Percentiles rank a stretch among this genome's conserved stretches.
These are phyloP conservation scores for Brassica incana DNA, from an alignment of 345 rosid species.

Conservation along the genomic window DNA sequence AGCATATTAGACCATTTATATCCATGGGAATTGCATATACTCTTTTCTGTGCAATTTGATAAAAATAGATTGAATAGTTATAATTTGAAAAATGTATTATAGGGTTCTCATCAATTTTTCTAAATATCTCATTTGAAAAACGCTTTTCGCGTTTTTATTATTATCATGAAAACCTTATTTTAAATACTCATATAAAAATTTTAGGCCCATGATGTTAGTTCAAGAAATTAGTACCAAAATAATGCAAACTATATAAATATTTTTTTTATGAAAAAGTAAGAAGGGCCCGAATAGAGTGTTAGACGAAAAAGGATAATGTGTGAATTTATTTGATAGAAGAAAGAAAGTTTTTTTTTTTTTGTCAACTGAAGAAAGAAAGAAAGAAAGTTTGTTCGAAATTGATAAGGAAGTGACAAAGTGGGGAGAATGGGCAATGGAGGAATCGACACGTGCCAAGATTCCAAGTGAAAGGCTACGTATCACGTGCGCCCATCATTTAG, in stretches of 20 bases:
- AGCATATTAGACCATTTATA: too few species aligned
- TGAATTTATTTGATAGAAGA: constrained; percentile 13
- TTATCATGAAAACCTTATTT: not conserved
- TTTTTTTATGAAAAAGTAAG: not conserved
- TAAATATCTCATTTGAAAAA: not conserved
- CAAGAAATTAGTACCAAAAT: not conserved
- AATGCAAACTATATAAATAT: not conserved
- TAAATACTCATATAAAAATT: not conserved
- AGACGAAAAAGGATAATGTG: constrained; percentile 22
- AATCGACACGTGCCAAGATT: constrained; percentile 38
- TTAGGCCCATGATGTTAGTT: not conserved
- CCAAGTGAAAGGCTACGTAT: constrained; percentile 1
- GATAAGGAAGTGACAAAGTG: constrained; percentile 28
- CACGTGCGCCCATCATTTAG: constrained; percentile 40
- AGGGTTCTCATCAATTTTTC: not conserved
- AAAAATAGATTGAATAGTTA: too few species aligned
- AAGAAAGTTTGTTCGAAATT: constrained; percentile 13
- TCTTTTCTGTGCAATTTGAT: too few species aligned
- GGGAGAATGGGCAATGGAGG: constrained; percentile 38
- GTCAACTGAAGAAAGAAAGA: too few species aligned
- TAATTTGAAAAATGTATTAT: not conserved
- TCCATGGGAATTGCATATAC: too few species aligned
- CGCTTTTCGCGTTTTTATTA: not conserved
- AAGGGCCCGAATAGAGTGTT: constrained; percentile 5
- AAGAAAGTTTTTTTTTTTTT: not conserved